Percentiles rank a stretch among this genome's conserved stretches.
Conservation (phyloP, 352 stramenopile genomes). For the Peronospora tabacina region DNA sequence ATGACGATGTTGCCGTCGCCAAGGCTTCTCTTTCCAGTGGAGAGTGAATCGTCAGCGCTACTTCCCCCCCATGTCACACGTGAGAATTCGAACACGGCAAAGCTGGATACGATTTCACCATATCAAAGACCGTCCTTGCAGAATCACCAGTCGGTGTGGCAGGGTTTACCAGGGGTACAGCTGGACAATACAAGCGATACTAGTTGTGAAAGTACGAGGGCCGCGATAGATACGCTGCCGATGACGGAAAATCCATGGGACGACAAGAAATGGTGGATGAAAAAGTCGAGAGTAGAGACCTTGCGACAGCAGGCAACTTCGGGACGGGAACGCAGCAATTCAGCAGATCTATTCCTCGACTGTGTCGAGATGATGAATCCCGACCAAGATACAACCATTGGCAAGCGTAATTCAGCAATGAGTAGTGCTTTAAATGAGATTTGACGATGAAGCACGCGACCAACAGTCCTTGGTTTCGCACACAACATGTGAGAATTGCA, state of each 20-base stretch:
- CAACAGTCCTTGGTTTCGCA: slow-evolving; percentile 12
- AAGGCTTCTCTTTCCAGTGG: slow-evolving; percentile 25
- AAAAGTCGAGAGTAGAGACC: slow-evolving; percentile 45
- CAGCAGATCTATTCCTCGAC: slow-evolving; percentile 75
- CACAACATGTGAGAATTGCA: slow-evolving; percentile 20
- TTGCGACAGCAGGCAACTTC: slow-evolving; percentile 28
- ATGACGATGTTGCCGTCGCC: slow-evolving; percentile 9
- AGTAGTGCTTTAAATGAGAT: slow-evolving; percentile 19
- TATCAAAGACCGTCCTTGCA: slow-evolving; percentile 31
- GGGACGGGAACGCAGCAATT: slow-evolving; percentile 56
- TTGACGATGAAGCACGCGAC: slow-evolving; percentile 25
- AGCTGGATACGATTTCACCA: slow-evolving; percentile 3
- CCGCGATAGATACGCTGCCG: slow-evolving; percentile 3
- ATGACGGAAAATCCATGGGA: not conserved
- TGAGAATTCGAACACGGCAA: not conserved
- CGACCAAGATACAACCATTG: slow-evolving; percentile 20
- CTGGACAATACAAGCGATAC: slow-evolving; percentile 25
- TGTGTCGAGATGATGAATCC: slow-evolving; percentile 62
- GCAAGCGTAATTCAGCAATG: slow-evolving; percentile 1
- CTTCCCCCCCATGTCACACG: not conserved
- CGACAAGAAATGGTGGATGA: slow-evolving; percentile 11
- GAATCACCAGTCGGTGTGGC: slow-evolving; percentile 56
- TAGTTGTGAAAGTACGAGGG: slow-evolving; percentile 8
- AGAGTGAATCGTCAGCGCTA: slow-evolving; percentile 4
- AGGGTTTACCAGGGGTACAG: slow-evolving; percentile 32